Evolutionary conservation across 768 basidiomycete species (phyloP).

Genomic region (Vararia minispora): DNA sequence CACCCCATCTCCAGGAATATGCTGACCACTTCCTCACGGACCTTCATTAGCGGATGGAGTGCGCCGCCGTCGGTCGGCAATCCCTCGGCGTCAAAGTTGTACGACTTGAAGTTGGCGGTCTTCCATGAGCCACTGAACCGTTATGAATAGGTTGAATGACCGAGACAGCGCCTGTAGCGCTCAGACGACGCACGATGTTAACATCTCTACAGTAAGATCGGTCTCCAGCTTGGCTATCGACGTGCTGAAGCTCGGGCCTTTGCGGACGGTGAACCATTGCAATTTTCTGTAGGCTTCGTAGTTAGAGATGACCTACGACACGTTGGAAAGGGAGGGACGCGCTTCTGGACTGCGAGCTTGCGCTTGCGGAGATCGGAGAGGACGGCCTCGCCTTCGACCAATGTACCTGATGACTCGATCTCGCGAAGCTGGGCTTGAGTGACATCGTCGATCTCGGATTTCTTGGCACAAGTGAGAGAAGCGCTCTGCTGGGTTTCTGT

Average conservation of each 20-base stretch:
- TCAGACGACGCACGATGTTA: constrained; percentile 70
- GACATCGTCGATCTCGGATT: constrained; percentile 51
- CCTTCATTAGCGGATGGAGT: constrained; percentile 92
- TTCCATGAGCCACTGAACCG: constrained; percentile 82
- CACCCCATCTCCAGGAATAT: constrained; percentile 99
- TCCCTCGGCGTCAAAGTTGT: constrained; percentile 97
- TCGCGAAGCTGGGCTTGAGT: constrained; percentile 69
- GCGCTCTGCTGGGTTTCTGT: no score
- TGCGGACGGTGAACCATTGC: constrained; percentile 86
- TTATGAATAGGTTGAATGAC: constrained; percentile 5
- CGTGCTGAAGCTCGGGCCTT: constrained; percentile 81
- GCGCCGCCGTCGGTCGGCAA: constrained; percentile 84
- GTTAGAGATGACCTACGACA: constrained; percentile 5
- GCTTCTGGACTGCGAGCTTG: constrained; percentile 77
- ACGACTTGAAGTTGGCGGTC: constrained; percentile 88
- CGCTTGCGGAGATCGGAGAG: constrained; percentile 86
- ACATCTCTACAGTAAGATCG: constrained; percentile 92
- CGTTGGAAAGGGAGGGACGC: neutral
- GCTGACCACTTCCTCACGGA: constrained; percentile 92
- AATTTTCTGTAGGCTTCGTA: constrained; percentile 77
- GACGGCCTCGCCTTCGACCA: constrained; percentile 66
- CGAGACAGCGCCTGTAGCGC: no score
- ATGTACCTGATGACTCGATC: constrained; percentile 60
- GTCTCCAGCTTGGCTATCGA: constrained; percentile 91
- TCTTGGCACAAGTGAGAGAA: constrained; percentile 31